A percentile compares a stretch with the other conserved stretches of the same genome.
Evolutionary conservation across 169 alveolate genomes (phyloP).

Genomic region (Amoebophrya sp.): DNA sequence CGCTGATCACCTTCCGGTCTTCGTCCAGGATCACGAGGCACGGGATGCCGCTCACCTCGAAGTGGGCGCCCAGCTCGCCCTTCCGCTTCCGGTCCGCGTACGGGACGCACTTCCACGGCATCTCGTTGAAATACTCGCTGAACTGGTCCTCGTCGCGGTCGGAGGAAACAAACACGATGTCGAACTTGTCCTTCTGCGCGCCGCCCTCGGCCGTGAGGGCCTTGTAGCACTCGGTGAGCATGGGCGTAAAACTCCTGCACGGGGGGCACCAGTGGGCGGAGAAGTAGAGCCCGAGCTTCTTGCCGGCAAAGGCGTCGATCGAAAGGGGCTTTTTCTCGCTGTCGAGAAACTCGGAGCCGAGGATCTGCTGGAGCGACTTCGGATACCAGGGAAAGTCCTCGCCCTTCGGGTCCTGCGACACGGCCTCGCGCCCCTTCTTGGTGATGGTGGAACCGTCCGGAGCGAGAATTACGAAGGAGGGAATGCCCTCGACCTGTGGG

Average conservation of each 20-base stretch:
- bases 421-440: conserved; percentile 9
- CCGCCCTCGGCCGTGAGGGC: too few species aligned
- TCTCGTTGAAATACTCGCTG: conserved; percentile 41
- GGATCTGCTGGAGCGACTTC: neutral
- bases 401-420: conserved; percentile 17
- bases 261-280: conserved; percentile 67
- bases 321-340: too few species aligned
- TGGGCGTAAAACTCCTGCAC: conserved; percentile 59
- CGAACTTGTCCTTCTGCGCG: conserved; percentile 31
- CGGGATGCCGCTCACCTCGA: conserved; percentile 22
- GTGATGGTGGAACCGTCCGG: neutral
- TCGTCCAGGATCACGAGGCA: conserved; percentile 14
- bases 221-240: conserved; percentile 42
- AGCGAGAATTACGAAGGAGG: conserved; percentile 12
- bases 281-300: conserved; percentile 45
- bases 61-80: conserved; percentile 3
- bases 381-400: conserved; percentile 16
- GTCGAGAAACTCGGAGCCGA: too few species aligned
- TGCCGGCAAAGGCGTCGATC: too few species aligned
- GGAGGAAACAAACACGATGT: conserved; percentile 44
- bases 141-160: conserved; percentile 46
- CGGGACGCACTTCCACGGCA: conserved; percentile 60
- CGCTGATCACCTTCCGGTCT: conserved; percentile 12
- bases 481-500: conserved; percentile 24
- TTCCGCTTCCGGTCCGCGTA: conserved; percentile 33